A percentile compares a stretch with the other conserved stretches of the same genome.
Evolutionary conservation across 352 stramenopile genomes (phyloP).

Genomic region (Pythium monospermum): DNA sequence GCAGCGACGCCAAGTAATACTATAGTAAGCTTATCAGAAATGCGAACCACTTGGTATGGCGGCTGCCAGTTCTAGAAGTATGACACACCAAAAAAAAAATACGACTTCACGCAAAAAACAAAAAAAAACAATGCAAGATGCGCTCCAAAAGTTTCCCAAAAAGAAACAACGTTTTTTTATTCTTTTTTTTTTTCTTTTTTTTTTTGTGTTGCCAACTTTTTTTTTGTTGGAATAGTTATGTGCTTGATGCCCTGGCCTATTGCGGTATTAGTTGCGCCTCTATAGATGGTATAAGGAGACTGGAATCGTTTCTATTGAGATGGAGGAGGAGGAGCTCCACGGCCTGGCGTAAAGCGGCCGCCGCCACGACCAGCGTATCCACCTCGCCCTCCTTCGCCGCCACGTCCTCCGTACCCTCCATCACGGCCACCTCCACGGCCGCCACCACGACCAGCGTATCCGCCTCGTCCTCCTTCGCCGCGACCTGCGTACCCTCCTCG

Average conservation of each 20-base stretch:
- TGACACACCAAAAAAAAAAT: not conserved
- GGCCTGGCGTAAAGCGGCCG: slow-evolving; percentile 27
- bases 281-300: too few species aligned
- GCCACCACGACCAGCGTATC: slow-evolving; percentile 21
- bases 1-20: slow-evolving; percentile 51
- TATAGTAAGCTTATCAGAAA: not conserved
- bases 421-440: slow-evolving; percentile 21
- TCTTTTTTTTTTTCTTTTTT: slow-evolving; percentile 1
- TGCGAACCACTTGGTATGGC: too few species aligned
- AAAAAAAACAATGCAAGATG: too few species aligned
- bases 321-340: slow-evolving; percentile 13
- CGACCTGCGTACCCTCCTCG: slow-evolving; percentile 25
- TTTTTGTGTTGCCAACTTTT: slow-evolving; percentile 3
- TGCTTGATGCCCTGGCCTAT: too few species aligned
- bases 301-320: too few species aligned
- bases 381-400: slow-evolving; percentile 27
- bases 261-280: too few species aligned
- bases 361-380: slow-evolving; percentile 38
- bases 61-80: not conserved
- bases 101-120: slow-evolving; percentile 2
- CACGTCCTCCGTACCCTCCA: slow-evolving; percentile 24
- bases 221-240: too few species aligned
- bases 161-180: not conserved
- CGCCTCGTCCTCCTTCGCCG: slow-evolving; percentile 22
- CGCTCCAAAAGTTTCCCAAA: too few species aligned